Evolutionary conservation across 345 rosid species (phyloP), one percentile per base, ranked within the genome.

Genomic region (Erysimum cheiranthoides): DNA sequence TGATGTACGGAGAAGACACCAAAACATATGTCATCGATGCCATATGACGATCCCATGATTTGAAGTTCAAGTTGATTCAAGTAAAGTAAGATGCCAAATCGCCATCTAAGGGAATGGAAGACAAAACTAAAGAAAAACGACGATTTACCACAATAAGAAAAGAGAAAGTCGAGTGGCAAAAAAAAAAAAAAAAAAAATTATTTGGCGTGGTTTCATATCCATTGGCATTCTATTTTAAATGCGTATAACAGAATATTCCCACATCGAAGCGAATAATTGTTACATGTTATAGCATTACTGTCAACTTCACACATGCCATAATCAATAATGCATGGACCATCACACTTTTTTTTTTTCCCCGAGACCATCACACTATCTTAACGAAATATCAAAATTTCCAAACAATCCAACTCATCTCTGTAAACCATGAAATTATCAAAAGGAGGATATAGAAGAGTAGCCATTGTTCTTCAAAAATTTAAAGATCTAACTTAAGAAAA

Each of bases 281-380:
- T 43, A 43, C 49, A 43, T 6, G 14, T 43, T 63, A 63, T 63
- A 50, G 54, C 54, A 50, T 10, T 21, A 12, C n/a, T 52, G 58
- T 52, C 71, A 50, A 46, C 34, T 18, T 64, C 52, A 13, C 71
- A 51, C 60, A 67, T 51, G 71, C n/a, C n/a, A n/a, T n/a, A n/a
- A n/a, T n/a, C n/a, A n/a, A n/a, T n/a, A n/a, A n/a, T n/a, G n/a
- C n/a, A n/a, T n/a, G n/a, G n/a, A n/a, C n/a, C n/a, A n/a, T n/a
- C n/a, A n/a, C n/a, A n/a, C n/a, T n/a, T n/a, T n/a, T n/a, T n/a
- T n/a, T n/a, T n/a, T n/a, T n/a, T n/a, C n/a, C n/a, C n/a, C n/a
- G n/a, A n/a, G n/a, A n/a, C n/a, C n/a, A n/a, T n/a, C n/a, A n/a
- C 46, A 36, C 25, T 21, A 36, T 18, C 30, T 17, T 58, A 2